Base-by-base conservation (phyloP, 2,329 filamentous ascomycete species). In the Cladosporium sp. region DNA sequence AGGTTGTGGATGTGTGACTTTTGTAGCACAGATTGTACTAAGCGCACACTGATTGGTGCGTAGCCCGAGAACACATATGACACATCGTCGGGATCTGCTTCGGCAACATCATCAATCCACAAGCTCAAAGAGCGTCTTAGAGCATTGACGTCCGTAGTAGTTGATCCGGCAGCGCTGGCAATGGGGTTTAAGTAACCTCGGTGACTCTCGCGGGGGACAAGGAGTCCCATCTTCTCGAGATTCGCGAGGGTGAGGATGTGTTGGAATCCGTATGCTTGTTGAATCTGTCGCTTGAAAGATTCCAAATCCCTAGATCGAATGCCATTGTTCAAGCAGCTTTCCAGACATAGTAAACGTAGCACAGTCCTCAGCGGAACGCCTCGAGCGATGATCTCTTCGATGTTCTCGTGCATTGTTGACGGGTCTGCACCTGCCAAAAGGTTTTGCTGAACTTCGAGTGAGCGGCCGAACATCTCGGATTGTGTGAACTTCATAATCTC, bases 21-120 rank as follows among this genome's bases (percentile, higher is more conserved):
- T 67, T 97, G 91, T 41, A 98, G 72, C 43, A 97, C 80, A 64
- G 88, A 93, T 68, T 98, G 94, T 5, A 98, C 85, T 4, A 98
- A 79, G 13, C 93, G 84, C 48, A 97, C 81, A 38, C 88, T 95
- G 11, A 98, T 78, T 0, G 93, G 94, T 4, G 94, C 93, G 65
- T 97, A 98, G 46, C 93, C 94, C 56, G 88, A 95, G 70, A 97
- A 98, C 9, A 96, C 91, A 62, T 98, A 98, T n/a, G 91, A 86
- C 54, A 97, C 85, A 61, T 98, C 93, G 61, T 93, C 88, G 2
- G 93, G 93, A 40, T 94, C 86, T 52, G 93, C 84, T 68, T 98
- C 93, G 64, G 95, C 91, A 33, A 98, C 92, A 66, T 97, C 93
- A 65, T 98, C 93, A 50, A 96, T 86, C 64, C 96, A 95, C 13